Conservation (phyloP, 2,329 filamentous ascomycete genomes). For the Hymenoscyphus albidus region DNA sequence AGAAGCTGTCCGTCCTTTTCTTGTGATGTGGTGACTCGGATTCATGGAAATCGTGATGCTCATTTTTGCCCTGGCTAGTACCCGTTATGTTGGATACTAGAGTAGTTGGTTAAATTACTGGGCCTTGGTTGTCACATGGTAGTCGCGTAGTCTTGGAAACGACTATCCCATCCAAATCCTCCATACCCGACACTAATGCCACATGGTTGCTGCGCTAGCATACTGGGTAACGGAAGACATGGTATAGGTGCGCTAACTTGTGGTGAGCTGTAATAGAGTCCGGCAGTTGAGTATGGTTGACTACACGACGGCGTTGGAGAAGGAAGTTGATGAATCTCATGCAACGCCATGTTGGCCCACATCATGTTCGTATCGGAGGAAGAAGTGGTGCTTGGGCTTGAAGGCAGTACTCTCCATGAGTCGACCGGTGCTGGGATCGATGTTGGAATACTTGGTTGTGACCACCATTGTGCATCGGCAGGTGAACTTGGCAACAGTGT, state of each 20-base stretch:
- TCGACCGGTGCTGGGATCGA: slow-evolving; percentile 70
- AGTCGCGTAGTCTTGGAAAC: slow-evolving; percentile 75
- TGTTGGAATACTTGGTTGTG: slow-evolving; percentile 62
- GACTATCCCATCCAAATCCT: slow-evolving; percentile 78
- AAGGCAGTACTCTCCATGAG: slow-evolving; percentile 85
- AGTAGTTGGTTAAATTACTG: slow-evolving; percentile 39
- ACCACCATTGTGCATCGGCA: slow-evolving; percentile 73
- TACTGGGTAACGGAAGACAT: slow-evolving; percentile 77
- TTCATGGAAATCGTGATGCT: slow-evolving; percentile 18
- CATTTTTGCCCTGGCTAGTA: slow-evolving; percentile 32
- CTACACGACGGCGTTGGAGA: slow-evolving; percentile 79
- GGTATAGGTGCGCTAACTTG: slow-evolving; percentile 71
- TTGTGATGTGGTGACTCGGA: slow-evolving; percentile 16
- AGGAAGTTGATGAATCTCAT: slow-evolving; percentile 63
- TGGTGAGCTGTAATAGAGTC: slow-evolving; percentile 76
- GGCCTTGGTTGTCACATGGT: slow-evolving; percentile 73
- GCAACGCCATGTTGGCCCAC: slow-evolving; percentile 76
- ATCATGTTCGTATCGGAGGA: slow-evolving; percentile 62
- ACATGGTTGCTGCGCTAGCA: slow-evolving; percentile 77
- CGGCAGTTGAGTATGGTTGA: slow-evolving; percentile 69
- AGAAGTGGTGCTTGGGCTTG: slow-evolving; percentile 76
- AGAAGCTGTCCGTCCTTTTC: slow-evolving; percentile 20
- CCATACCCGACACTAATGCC: slow-evolving; percentile 73
- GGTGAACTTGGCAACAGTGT: slow-evolving; percentile 82
- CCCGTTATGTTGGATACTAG: slow-evolving; percentile 48